Conservation (phyloP, 73 alveolate species). For the Durusdinium trenchii region DNA sequence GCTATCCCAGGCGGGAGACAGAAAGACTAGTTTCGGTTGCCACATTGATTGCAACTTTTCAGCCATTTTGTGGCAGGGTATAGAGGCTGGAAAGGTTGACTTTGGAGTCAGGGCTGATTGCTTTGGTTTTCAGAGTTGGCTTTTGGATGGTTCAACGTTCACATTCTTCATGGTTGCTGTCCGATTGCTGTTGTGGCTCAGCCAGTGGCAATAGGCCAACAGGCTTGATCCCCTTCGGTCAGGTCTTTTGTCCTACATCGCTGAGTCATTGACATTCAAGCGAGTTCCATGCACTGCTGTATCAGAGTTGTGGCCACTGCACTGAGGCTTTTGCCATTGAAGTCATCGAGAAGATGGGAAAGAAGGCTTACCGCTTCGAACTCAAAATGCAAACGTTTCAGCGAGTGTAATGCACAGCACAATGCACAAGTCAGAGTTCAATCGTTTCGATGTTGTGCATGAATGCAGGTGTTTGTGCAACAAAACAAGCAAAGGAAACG, state of each 20-base stretch:
- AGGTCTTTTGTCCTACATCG: not conserved
- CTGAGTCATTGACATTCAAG: not conserved
- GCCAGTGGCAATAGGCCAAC: constrained; percentile 67
- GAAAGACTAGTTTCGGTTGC: not conserved
- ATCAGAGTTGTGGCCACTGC: not conserved
- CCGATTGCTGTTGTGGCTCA: not conserved
- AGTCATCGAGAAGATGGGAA: constrained; percentile 54
- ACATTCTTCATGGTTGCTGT: no score
- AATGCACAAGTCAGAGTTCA: no score
- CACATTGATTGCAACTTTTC: not conserved
- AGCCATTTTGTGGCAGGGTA: not conserved
- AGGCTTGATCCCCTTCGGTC: not conserved
- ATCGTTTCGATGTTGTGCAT: no score
- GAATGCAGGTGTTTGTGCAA: not conserved
- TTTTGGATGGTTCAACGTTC: not conserved
- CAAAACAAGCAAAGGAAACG: not conserved
- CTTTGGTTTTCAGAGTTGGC: not conserved
- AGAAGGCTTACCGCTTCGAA: not conserved
- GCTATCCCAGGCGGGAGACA: constrained; percentile 34
- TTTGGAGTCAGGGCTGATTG: not conserved
- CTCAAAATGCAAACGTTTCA: no score
- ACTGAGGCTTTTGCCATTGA: not conserved
- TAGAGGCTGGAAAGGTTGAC: not conserved
- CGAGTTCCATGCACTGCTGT: not conserved
- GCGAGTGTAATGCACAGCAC: not conserved